A percentile compares a stretch with the other conserved stretches of the same genome.
Conservation (phyloP, 106 monocot species). For the Amphibolis antarctica region DNA sequence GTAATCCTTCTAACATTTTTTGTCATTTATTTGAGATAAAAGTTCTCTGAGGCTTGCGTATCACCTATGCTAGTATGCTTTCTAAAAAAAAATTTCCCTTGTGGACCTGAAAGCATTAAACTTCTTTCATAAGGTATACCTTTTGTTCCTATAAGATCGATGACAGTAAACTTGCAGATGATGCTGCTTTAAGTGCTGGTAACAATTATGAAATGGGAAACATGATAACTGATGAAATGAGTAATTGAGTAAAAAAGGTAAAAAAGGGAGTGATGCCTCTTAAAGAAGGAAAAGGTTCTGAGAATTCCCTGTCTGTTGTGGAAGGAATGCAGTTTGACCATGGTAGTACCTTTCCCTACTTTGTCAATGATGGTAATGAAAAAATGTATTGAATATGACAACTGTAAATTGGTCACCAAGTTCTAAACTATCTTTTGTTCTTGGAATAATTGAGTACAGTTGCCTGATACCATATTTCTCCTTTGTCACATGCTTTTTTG, state of each 20-base stretch:
- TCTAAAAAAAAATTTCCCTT: too few relatives aligned
- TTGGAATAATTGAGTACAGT: not conserved
- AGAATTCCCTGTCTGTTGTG: constrained; percentile 79
- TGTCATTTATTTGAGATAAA: too few relatives aligned
- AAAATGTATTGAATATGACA: constrained; percentile 89
- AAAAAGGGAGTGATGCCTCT: constrained; percentile 97
- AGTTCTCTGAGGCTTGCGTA: too few relatives aligned
- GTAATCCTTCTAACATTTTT: too few relatives aligned
- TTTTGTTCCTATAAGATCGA: constrained; percentile 48
- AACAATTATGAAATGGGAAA: constrained; percentile 87
- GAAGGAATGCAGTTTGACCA: constrained; percentile 99
- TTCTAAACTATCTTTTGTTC: not conserved
- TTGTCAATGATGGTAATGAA: constrained; percentile 96
- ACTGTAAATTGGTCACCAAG: constrained; percentile 57
- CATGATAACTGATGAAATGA: constrained; percentile 98
- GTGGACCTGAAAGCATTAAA: too few relatives aligned
- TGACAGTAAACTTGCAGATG: constrained; percentile 94
- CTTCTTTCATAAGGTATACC: too few relatives aligned
- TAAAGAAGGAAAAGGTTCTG: constrained; percentile 92
- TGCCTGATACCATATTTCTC: not conserved
- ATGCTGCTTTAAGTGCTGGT: constrained; percentile 95
- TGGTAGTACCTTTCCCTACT: constrained; percentile 92
- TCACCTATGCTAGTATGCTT: too few relatives aligned
- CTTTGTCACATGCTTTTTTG: constrained; percentile 69
- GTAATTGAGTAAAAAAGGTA: constrained; percentile 88